These are phyloP conservation scores for Stachybotrys chartarum DNA, from an alignment of 2,329 filamentous ascomycete species.

Conservation along the genomic window DNA sequence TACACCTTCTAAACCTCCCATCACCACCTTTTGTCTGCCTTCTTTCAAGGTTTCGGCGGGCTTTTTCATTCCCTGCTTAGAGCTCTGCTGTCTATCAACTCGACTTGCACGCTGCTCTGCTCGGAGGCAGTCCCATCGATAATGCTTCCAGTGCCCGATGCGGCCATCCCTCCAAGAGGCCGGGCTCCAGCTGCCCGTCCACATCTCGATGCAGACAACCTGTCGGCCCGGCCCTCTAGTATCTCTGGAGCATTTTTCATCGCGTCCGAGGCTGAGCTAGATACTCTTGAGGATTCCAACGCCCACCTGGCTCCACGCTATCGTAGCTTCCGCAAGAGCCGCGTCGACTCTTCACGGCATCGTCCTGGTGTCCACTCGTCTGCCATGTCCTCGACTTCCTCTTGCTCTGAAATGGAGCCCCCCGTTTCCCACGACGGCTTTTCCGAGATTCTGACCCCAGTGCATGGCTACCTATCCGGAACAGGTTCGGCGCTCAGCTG, in stretches of 20 bases:
- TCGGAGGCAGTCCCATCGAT: not conserved
- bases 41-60: not conserved
- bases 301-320: not conserved
- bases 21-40: not conserved
- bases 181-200: conserved; percentile 1
- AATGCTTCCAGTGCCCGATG: conserved; percentile 18
- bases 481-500: conserved; percentile 33
- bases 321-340: not conserved
- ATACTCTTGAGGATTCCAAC: conserved; percentile 12
- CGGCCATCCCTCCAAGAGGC: conserved; percentile 12
- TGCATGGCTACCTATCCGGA: conserved; percentile 15
- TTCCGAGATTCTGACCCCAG: conserved; percentile 19
- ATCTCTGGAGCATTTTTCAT: conserved; percentile 26
- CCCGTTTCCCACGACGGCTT: conserved; percentile 10
- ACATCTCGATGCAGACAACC: conserved; percentile 11
- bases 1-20: not conserved
- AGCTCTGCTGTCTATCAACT: too few species aligned
- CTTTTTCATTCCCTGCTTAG: too few species aligned
- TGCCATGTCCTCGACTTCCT: not conserved
- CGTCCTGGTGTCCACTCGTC: not conserved
- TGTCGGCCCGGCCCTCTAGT: conserved; percentile 11
- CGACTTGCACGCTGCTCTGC: too few species aligned
- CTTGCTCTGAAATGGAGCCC: conserved; percentile 8
- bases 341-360: not conserved
- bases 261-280: conserved; percentile 24